These are phyloP conservation scores for Erysimum cheiri DNA, from an alignment of 441 rosid species.

Conservation along the genomic window DNA sequence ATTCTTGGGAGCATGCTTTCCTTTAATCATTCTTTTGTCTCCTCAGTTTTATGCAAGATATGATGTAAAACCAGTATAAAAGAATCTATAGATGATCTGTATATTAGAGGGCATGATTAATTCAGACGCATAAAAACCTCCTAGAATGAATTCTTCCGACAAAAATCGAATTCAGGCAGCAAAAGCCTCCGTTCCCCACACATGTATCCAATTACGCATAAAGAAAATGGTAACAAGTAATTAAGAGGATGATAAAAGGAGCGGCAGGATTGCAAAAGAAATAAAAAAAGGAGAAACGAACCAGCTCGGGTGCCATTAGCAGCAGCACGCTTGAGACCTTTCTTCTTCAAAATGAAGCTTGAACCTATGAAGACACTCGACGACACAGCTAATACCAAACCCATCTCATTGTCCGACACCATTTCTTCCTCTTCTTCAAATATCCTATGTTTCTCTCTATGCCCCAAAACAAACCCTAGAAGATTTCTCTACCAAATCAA, in stretches of 20 bases:
- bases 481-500: no score
- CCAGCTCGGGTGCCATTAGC: constrained; percentile 71
- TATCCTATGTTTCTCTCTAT: no score
- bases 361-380: constrained; percentile 69
- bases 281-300: constrained; percentile 14
- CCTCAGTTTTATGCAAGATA: background rate
- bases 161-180: background rate
- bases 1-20: background rate
- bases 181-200: background rate
- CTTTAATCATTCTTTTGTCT: background rate
- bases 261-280: background rate
- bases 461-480: no score
- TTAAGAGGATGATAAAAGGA: no score
- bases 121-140: background rate
- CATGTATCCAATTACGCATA: background rate
- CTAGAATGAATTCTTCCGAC: no score
- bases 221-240: no score
- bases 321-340: constrained; percentile 75
- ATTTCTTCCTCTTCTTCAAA: background rate
- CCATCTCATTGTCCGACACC: constrained; percentile 71
- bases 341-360: constrained; percentile 80
- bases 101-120: background rate
- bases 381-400: constrained; percentile 73
- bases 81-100: background rate
- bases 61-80: background rate